Base-by-base conservation (phyloP, 2,329 filamentous ascomycete genomes). In the Colletotrichum musicola region DNA sequence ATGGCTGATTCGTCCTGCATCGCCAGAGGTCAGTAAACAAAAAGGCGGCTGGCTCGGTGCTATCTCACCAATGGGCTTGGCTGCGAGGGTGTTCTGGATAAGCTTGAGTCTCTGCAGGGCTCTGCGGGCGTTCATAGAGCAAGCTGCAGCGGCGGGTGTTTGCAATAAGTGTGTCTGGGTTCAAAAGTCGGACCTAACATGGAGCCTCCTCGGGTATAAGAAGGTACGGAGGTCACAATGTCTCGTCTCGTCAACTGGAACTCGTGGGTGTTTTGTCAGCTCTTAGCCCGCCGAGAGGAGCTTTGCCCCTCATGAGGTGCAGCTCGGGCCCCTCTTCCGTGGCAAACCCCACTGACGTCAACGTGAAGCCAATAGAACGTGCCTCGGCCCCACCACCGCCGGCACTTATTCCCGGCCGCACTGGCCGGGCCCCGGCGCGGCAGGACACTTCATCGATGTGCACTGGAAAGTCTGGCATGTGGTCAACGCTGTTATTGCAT, bases 41-140 rank as follows among this genome's bases (percentile, higher is more conserved):
- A 7, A 20, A 46, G 7, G 16, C 20, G 20, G 14, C 22, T 30
- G 27, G 18, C 14, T 22, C 18, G 38, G 1, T 6, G 6, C 6
- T 5, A 2, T 35, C 60, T 56, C 18, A 69, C 65, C 60, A 42
- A 20, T 13, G n/a, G 49, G 46, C 4, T 68, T 70, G 22, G 42
- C 18, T 10, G 10, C n/a, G 42, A 70, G 35, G 44, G 55, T 66
- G 7, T 65, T 60, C 22, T 71, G 70, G 6, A 70, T 50, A 44
- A 64, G 60, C 18, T 59, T 63, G n/a, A 71, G 59, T 62, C 70
- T 68, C 22, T 68, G 62, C 18, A 68, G 42, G n/a, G 59, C 63
- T 60, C 64, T 56, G 38, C 64, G 53, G 22, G 68, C 56, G 60
- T 64, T 68, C 70, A 71, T 68, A 22, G 18, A 56, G 62, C 55